Conservation (phyloP, 2,329 filamentous ascomycete species). For the Pseudogymnoascus sp. region DNA sequence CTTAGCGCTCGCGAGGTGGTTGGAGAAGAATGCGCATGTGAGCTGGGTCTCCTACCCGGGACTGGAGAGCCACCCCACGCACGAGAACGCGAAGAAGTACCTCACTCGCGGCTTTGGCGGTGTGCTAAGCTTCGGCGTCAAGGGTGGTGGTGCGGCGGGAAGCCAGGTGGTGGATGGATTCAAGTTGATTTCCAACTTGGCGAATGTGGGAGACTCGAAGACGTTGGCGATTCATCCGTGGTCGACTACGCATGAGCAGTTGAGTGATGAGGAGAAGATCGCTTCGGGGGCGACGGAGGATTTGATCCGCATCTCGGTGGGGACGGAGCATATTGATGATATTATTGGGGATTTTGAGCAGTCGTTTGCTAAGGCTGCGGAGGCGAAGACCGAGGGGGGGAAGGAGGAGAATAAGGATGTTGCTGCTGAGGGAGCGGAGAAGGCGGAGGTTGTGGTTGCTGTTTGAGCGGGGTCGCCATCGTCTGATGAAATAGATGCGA, state of each 20-base stretch:
- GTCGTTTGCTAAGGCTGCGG: constrained; percentile 59
- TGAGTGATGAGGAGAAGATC: constrained; percentile 70
- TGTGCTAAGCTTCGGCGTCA: constrained; percentile 87
- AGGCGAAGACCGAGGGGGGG: constrained; percentile 28
- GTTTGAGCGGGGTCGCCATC: neutral
- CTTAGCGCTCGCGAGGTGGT: constrained; percentile 67
- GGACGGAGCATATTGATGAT: constrained; percentile 93
- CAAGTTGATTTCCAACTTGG: constrained; percentile 90
- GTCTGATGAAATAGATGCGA: neutral
- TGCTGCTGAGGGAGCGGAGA: neutral
- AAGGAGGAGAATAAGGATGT: constrained; percentile 16
- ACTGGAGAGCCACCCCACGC: constrained; percentile 69
- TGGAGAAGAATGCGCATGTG: constrained; percentile 75
- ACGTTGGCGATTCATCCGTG: constrained; percentile 91
- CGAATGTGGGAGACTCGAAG: constrained; percentile 94
- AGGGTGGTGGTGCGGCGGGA: constrained; percentile 75
- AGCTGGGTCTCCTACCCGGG: constrained; percentile 93
- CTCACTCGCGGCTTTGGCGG: constrained; percentile 77
- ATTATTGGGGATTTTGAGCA: constrained; percentile 95
- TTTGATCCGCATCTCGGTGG: constrained; percentile 88
- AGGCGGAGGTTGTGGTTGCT: neutral
- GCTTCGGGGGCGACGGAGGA: constrained; percentile 82
- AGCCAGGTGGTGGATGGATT: constrained; percentile 87
- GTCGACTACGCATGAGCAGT: constrained; percentile 90
- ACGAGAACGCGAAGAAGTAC: constrained; percentile 78